Evolutionary conservation across 495 filamentous ascomycete species (phyloP).

Genomic region (Evernia prunastri): DNA sequence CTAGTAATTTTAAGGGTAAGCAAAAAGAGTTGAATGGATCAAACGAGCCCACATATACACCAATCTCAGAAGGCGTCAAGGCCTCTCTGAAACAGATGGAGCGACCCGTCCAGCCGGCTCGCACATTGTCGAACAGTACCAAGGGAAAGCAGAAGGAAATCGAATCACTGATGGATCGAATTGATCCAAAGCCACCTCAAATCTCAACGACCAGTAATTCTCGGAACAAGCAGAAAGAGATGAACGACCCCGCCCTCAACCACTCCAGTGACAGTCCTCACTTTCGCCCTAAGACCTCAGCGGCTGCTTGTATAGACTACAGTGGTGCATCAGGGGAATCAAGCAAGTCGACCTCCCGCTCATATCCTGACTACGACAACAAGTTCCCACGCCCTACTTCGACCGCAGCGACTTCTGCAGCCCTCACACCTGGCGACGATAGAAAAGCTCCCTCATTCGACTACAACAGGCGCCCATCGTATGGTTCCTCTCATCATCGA

Average conservation of each 20-base stretch:
- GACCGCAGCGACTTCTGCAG: slow-evolving; percentile 26
- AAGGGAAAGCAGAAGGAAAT: slow-evolving; percentile 1
- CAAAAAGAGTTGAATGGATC: not conserved
- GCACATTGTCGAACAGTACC: not conserved
- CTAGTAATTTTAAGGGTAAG: not conserved
- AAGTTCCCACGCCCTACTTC: slow-evolving; percentile 20
- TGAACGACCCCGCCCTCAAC: slow-evolving; percentile 16
- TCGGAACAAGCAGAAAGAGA: slow-evolving; percentile 8
- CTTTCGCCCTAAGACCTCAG: slow-evolving; percentile 24
- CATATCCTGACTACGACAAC: slow-evolving; percentile 25
- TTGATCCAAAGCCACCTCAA: slow-evolving; percentile 21
- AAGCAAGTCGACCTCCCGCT: slow-evolving; percentile 28
- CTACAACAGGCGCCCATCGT: slow-evolving; percentile 10
- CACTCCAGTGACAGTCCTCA: slow-evolving; percentile 18
- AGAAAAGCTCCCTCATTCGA: slow-evolving; percentile 12
- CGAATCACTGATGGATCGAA: slow-evolving; percentile 6
- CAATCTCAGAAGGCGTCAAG: not conserved
- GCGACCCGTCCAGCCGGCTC: not conserved
- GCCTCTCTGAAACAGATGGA: slow-evolving; percentile 1
- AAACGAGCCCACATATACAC: not conserved
- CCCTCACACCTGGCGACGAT: slow-evolving; percentile 23
- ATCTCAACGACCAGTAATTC: slow-evolving; percentile 16
- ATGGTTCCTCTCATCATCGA: slow-evolving; percentile 9
- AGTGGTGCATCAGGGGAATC: slow-evolving; percentile 20
- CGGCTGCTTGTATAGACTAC: slow-evolving; percentile 25